Base-by-base conservation (phyloP, 202 grass and related monocot species). In the Digitaria exilis region DNA sequence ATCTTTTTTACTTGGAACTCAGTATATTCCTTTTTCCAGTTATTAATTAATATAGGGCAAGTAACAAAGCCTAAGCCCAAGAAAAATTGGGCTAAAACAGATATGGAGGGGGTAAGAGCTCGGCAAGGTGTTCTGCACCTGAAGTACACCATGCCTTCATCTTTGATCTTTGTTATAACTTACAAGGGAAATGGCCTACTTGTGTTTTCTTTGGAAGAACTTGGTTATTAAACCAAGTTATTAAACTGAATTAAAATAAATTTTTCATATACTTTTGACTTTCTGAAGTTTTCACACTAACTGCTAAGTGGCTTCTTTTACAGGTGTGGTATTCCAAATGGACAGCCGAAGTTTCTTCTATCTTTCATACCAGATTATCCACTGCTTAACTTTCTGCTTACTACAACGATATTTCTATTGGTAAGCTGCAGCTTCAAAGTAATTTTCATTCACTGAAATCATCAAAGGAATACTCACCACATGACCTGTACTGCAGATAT, bases 371-470 rank as follows among this genome's bases (percentile, higher is more conserved):
- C 89, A 34, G 84, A 88, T 26, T 99, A 99, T 45, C 93, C 93
- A 17, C 25, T 99, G 81, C 93, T 99, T 63, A 99, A 98, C 84
- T 99, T 94, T 80, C 88, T 99, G 87, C 91, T 96, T 49, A 94
- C 93, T 32, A 92, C 96, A 59, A 29, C 81, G 16, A 88, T 96
- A 50, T 99, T 90, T 84, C 32, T 96, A 30, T 42, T 90, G 26
- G 95, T 98, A 91, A 95, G 95, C 56, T 30, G 14, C 26, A 19
- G 54, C 35, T 71, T 86, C 31, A 37, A 30, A 39, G 6, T 9
- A n/a, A 54, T 8, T 48, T 52, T 28, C 69, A 17, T 18, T 41
- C n/a, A 51, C 44, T 9, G 2, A 17, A 75, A 63, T 64, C 15
- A 62, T 79, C 17, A 63, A 52, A 51, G 61, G 45, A 10, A 78